These are phyloP conservation scores for Gaertneriomyces sp. DNA, from an alignment of 192 early-diverging fungal genomes.

Conservation along the genomic window DNA sequence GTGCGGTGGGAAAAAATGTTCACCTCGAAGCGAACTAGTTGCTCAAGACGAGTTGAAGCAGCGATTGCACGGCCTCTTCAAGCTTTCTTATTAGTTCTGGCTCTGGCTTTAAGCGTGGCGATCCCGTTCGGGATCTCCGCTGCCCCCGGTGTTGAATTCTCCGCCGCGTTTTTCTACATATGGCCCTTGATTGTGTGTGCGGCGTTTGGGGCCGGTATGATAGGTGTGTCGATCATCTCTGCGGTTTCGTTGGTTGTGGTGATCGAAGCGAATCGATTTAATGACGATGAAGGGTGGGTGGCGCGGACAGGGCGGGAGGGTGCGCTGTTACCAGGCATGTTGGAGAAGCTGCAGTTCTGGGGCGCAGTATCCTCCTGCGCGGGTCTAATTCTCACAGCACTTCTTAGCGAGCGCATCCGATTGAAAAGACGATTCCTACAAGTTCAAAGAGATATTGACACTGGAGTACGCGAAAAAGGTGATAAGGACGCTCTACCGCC, in stretches of 20 bases:
- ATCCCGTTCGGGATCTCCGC: slow-evolving; percentile 5
- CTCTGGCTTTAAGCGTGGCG: background rate
- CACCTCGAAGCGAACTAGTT: no score
- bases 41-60: no score
- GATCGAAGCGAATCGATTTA: background rate
- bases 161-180: slow-evolving; percentile 3
- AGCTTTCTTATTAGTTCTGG: background rate
- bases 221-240: slow-evolving; percentile 1
- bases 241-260: background rate
- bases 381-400: slow-evolving; percentile 1
- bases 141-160: background rate
- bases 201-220: slow-evolving; percentile 5
- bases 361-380: background rate
- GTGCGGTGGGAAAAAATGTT: no score
- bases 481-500: background rate
- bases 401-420: background rate
- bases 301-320: background rate
- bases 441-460: background rate
- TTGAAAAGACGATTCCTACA: background rate
- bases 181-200: background rate
- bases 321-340: background rate
- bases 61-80: background rate
- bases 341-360: slow-evolving; percentile 12
- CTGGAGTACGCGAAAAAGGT: background rate
- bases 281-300: background rate